A percentile compares a stretch with the other conserved stretches of the same genome.
Conservation (phyloP, 1,139 yeast genomes). For the Blastobotrys buckinghamii region DNA sequence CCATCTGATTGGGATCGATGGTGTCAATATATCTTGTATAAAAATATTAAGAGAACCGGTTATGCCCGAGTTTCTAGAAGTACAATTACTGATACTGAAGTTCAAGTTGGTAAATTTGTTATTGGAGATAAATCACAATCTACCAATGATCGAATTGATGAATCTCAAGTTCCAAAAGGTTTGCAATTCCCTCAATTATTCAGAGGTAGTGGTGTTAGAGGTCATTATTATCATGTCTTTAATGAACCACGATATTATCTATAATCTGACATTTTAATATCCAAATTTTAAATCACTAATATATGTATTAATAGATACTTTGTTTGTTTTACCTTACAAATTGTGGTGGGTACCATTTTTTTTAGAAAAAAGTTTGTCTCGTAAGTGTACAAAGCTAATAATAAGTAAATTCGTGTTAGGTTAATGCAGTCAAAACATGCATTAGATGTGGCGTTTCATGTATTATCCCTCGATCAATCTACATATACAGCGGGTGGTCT, state of each 20-base stretch:
- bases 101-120: constrained; percentile 90
- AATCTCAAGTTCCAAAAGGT: constrained; percentile 51
- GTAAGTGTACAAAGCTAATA: no score
- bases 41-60: constrained; percentile 79
- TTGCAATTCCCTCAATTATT: constrained; percentile 77
- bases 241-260: constrained; percentile 80
- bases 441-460: no score
- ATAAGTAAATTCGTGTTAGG: no score
- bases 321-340: no score
- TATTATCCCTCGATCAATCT: no score
- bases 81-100: constrained; percentile 92
- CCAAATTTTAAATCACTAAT: no score
- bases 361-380: no score
- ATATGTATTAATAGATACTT: no score
- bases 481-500: no score
- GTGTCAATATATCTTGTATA: constrained; percentile 94
- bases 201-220: constrained; percentile 91
- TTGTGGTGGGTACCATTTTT: no score
- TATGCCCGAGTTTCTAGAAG: constrained; percentile 93
- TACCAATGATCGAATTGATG: constrained; percentile 49
- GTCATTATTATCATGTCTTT: constrained; percentile 89
- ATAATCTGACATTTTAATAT: constrained; percentile 18
- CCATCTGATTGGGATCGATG: constrained; percentile 94
- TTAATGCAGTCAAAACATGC: no score
- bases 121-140: constrained; percentile 46